Base-by-base conservation (phyloP, 1,284 basidiomycete genomes). In the Fomes fomentarius region DNA sequence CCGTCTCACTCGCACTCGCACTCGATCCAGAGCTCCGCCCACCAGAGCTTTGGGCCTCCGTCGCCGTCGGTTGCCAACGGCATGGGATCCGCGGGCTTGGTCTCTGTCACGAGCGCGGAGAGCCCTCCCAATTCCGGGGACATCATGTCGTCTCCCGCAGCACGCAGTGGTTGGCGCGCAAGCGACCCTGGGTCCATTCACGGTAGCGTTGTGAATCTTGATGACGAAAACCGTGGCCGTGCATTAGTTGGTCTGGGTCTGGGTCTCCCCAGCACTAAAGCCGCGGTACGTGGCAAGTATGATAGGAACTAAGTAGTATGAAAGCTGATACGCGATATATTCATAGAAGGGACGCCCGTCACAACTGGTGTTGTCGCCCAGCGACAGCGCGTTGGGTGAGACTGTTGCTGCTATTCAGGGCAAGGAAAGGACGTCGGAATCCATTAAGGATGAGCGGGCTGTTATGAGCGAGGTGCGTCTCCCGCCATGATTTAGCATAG, bases 401-500 rank as follows among this genome's bases (percentile, higher is more conserved):
- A 75, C 69, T 3, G 72, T 50, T 28, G 46, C 52, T 31, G 50
- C 53, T 8, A 30, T 45, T 6, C 53, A 58, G 34, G 54, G 42
- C 68, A 5, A 69, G 73, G 45, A 47, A n/a, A 11, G 56, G 62
- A 68, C 57, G 14, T 41, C 57, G 22, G 76, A 68, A 12, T 57
- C 56, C 9, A 68, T 56, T 3, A 78, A 80, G 2, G 82, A 83
- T 37, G 87, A 90, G 4, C 74, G 80, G 21, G 81, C 72, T 15
- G 82, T 78, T 39, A 69, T 87, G 68, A 91, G 87, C 65, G 89
- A 92, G 69, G 89, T 88, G 60, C 47, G 81, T 69, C 33, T 35
- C 14, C 12, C 28, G n/a, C n/a, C n/a, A n/a, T n/a, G n/a, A n/a
- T 43, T 31, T 26, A 47, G 45, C 52, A 35, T 24, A 41, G 60